Conservation (phyloP, 78 protist genomes). For the Ministeria vibrans region DNA sequence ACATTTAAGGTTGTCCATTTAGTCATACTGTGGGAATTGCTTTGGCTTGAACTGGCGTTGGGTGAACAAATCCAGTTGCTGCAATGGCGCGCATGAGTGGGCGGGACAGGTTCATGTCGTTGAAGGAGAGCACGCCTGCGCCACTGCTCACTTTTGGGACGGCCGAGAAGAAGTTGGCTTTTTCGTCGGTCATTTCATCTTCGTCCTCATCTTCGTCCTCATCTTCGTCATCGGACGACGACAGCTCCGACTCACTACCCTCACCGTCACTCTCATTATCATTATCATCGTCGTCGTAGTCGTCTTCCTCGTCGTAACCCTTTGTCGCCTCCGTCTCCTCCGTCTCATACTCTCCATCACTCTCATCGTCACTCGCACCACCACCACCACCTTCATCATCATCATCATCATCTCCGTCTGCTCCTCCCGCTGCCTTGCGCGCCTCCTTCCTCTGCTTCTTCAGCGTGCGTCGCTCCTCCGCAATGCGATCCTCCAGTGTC, state of each 20-base stretch:
- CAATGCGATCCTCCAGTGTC: neutral
- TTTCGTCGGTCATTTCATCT: too few species aligned
- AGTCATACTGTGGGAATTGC: slow-evolving; percentile 43
- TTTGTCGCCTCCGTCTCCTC: too few species aligned
- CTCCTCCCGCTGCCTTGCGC: neutral
- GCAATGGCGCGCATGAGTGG: slow-evolving; percentile 11
- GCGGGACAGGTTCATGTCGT: slow-evolving; percentile 20
- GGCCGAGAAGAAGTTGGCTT: too few species aligned
- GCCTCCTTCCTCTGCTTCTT: neutral
- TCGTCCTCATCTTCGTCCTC: neutral
- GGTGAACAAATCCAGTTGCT: neutral
- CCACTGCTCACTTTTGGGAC: too few species aligned
- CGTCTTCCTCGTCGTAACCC: neutral
- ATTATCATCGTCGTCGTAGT: neutral
- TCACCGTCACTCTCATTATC: neutral
- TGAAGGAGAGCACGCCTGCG: slow-evolving; percentile 36
- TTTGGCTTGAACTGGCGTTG: slow-evolving; percentile 36
- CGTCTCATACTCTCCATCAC: neutral
- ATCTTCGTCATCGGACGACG: neutral
- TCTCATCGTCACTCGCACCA: neutral
- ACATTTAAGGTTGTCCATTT: too few species aligned
- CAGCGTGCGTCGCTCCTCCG: neutral
- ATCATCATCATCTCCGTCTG: neutral
- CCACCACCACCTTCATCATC: neutral
- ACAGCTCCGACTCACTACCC: neutral